A percentile compares a stretch with the other conserved stretches of the same genome.
phyloP scores from a whole-genome alignment of 2,329 filamentous ascomycete genomes.

The Calonectria leucothoes region DNA sequence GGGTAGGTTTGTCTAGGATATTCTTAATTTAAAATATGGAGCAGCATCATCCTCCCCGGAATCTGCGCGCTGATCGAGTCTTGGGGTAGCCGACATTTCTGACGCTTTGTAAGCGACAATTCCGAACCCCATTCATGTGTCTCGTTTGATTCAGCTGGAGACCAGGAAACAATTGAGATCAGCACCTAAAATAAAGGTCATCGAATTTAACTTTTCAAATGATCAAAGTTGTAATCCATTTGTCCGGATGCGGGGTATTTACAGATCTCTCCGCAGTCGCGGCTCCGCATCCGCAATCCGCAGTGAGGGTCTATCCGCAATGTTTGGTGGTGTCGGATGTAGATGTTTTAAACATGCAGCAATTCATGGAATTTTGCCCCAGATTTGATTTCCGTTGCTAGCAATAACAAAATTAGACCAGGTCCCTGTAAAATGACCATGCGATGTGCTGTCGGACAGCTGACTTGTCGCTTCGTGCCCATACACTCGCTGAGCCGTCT shows the following conservation, averaged over 20 bases:
- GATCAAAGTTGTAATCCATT: not conserved
- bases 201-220: not conserved
- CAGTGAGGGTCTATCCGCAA: not conserved
- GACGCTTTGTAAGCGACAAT: not conserved
- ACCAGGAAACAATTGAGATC: not conserved
- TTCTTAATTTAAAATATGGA: too few relatives aligned
- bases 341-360: not conserved
- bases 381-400: too few relatives aligned
- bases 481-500: not conserved
- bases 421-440: not conserved
- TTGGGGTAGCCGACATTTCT: not conserved
- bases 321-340: not conserved
- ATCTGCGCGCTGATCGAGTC: not conserved
- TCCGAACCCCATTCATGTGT: not conserved
- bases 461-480: not conserved
- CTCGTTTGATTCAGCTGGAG: too few relatives aligned
- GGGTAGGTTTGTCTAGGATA: not conserved
- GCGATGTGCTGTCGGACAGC: not conserved
- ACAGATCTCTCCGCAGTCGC: not conserved
- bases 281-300: not conserved
- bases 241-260: not conserved
- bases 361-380: not conserved
- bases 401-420: too few relatives aligned
- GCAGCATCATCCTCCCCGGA: too few relatives aligned
- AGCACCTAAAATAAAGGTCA: not conserved